Base-by-base conservation (phyloP, 73 alveolate genomes). In the Tetrahymena elliotti region DNA sequence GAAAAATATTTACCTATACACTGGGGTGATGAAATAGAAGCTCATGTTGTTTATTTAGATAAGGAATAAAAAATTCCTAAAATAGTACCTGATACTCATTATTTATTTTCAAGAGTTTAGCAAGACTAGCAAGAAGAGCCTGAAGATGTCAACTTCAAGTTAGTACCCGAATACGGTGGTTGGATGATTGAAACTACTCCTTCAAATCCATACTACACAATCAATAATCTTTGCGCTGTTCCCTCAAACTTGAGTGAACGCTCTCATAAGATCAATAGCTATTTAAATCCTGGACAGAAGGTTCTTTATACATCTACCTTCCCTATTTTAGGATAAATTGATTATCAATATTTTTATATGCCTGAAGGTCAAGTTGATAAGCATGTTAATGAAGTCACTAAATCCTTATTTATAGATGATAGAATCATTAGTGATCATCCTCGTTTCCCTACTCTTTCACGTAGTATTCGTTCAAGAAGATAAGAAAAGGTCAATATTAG, bases 381-480 rank as follows among this genome's bases (percentile, higher is more conserved):
- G 16, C 94, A 93, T 34, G 52, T 93, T 84, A 98, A 98, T 93
- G 84, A 94, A 36, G 94, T 92, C 53, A 95, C 98, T 82, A 84
- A 96, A 96, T 94, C 97, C 68, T 94, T 94, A 94, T 98, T 94
- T 95, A 94, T 98, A 22, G 96, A 95, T 93, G 99, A 98, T 93
- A 96, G 96, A 35, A 96, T 98, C 38, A 98, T 97, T 35, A 98
- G 98, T 96, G 99, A 99, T 68, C 99, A 98, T 95, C 99, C 99
- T 15, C 83, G 99, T 41, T 98, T 98, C 96, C 97, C 99, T 27
- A 97, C 98, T 27, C 95, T 98, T 33, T 96, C 99, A 93, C 92
- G 95, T 93, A 97, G 97, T 88, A 98, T 98, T 35, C 95, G 99
- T 94, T 84, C 93, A 84, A 96, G 99, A 93, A 97, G 99, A 97